phyloP scores from a whole-genome alignment of 306 rosid genomes.

The Myrica gale region DNA sequence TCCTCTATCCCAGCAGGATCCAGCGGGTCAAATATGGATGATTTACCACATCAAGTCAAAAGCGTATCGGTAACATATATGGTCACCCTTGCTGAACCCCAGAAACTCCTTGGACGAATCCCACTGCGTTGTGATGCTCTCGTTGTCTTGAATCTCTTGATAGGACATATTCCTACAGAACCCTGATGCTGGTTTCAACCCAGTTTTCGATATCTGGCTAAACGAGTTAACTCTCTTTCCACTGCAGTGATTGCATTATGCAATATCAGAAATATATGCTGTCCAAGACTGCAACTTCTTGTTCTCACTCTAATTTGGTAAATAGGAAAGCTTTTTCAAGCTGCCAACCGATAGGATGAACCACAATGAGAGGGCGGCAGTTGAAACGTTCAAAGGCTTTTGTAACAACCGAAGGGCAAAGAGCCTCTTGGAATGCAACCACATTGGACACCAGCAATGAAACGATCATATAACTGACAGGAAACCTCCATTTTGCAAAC shows the following conservation, averaged over 20 bases:
- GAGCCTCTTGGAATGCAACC: conserved; percentile 9
- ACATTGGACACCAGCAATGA: neutral
- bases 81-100: too few relatives aligned
- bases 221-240: neutral
- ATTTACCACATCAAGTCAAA: too few relatives aligned
- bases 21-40: too few relatives aligned
- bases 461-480: conserved; percentile 26
- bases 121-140: too few relatives aligned
- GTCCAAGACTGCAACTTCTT: neutral
- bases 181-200: neutral
- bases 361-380: conserved; percentile 26
- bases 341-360: neutral
- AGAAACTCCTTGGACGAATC: too few relatives aligned
- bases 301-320: neutral
- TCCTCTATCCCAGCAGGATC: too few relatives aligned
- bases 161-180: too few relatives aligned
- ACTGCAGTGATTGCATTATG: neutral
- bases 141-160: too few relatives aligned
- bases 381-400: conserved; percentile 19
- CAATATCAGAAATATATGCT: neutral
- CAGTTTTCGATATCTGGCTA: neutral
- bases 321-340: neutral
- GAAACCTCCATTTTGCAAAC: neutral
- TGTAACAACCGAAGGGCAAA: conserved; percentile 13
- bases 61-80: too few relatives aligned